Percentiles rank a stretch among this genome's conserved stretches.
These are phyloP conservation scores for Westerdykella aurantiaca DNA, from an alignment of 2,329 filamentous ascomycete species.

Conservation along the genomic window DNA sequence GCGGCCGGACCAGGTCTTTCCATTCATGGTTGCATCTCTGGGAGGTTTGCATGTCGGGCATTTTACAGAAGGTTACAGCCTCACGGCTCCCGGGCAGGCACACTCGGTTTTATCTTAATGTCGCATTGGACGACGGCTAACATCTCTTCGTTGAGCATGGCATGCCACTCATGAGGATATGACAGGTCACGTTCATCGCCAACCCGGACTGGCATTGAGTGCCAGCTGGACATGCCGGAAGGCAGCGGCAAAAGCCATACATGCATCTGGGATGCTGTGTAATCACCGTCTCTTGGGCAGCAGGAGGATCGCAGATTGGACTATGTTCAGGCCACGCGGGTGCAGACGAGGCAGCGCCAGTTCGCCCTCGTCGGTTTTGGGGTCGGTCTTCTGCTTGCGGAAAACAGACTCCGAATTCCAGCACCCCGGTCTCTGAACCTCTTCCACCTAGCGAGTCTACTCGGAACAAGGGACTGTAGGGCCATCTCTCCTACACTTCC, in stretches of 20 bases:
- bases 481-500: slow-evolving; percentile 50
- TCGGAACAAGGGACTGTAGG: slow-evolving; percentile 38
- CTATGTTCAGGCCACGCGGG: slow-evolving; percentile 9
- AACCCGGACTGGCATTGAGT: slow-evolving; percentile 37
- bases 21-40: slow-evolving; percentile 40
- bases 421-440: slow-evolving; percentile 7
- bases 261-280: slow-evolving; percentile 37
- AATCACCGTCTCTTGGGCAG: slow-evolving; percentile 25
- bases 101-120: slow-evolving; percentile 38
- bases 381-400: slow-evolving; percentile 36
- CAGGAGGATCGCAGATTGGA: slow-evolving; percentile 12
- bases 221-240: slow-evolving; percentile 34
- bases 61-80: slow-evolving; percentile 40
- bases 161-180: slow-evolving; percentile 31
- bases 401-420: slow-evolving; percentile 22
- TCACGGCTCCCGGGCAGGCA: slow-evolving; percentile 41
- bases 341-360: slow-evolving; percentile 29
- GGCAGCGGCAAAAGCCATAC: slow-evolving; percentile 37
- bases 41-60: slow-evolving; percentile 43
- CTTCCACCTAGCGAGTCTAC: not conserved
- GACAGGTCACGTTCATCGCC: slow-evolving; percentile 26
- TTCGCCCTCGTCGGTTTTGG: slow-evolving; percentile 14
- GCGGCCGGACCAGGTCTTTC: slow-evolving; percentile 36
- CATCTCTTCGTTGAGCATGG: slow-evolving; percentile 36
- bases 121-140: slow-evolving; percentile 33